phyloP scores from a whole-genome alignment of 1,284 basidiomycete genomes.

The Apiotrichum domesticum region DNA sequence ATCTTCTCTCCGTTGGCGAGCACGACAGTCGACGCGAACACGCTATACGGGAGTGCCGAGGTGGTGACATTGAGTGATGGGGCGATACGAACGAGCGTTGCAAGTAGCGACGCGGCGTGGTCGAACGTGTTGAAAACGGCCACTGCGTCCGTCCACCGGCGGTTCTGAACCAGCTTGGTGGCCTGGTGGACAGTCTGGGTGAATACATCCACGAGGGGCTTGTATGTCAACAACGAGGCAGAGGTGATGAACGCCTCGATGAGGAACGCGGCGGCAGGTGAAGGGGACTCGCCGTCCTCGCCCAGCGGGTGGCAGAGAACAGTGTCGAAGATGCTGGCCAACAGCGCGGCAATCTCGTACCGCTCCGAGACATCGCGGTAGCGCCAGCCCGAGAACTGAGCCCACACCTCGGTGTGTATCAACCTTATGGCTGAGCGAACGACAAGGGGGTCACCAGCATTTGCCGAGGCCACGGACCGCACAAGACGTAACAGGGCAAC shows the following conservation, averaged over 20 bases:
- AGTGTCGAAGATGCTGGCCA: slow-evolving; percentile 27
- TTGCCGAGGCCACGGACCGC: slow-evolving; percentile 22
- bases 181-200: slow-evolving; percentile 26
- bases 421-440: slow-evolving; percentile 34
- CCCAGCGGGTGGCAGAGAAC: slow-evolving; percentile 30
- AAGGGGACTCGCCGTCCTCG: slow-evolving; percentile 15
- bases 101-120: slow-evolving; percentile 24
- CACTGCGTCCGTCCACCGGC: slow-evolving; percentile 25
- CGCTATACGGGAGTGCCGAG: slow-evolving; percentile 25
- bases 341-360: slow-evolving; percentile 27
- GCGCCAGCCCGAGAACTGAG: slow-evolving; percentile 35
- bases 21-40: slow-evolving; percentile 23
- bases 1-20: slow-evolving; percentile 19
- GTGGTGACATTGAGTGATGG: slow-evolving; percentile 16
- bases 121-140: slow-evolving; percentile 27
- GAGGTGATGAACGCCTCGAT: slow-evolving; percentile 33
- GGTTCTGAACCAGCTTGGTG: slow-evolving; percentile 19
- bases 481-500: slow-evolving; percentile 32
- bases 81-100: slow-evolving; percentile 27
- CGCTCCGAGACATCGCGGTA: slow-evolving; percentile 30
- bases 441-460: slow-evolving; percentile 19
- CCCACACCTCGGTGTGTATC: slow-evolving; percentile 32
- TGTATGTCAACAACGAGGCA: slow-evolving; percentile 34
- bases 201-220: slow-evolving; percentile 36
- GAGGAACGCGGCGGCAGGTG: slow-evolving; percentile 25